Evolutionary conservation across 495 filamentous ascomycete genomes (phyloP), one percentile per base, ranked within the genome.

Genomic region (Talaromyces adpressus): DNA sequence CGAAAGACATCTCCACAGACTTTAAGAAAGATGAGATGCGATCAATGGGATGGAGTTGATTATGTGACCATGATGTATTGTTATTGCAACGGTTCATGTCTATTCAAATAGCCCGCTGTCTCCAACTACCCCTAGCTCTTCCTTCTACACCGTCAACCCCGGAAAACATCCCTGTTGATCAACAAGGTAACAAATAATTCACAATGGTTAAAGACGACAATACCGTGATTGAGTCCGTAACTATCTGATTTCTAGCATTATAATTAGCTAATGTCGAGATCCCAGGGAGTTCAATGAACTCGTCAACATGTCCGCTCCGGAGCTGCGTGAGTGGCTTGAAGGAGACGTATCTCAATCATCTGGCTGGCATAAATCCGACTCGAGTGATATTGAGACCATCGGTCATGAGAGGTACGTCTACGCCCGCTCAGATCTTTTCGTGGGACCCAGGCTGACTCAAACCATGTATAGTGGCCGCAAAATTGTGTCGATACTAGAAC

Each of bases 201-300:
- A 82, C 66, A 60, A 87, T 87, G 82, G 81, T 85, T 47, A 85
- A 86, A 71, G 79, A 82, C 67, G 73, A 73, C 52, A 75, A 82
- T 32, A 87, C 83, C 6, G 82, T 85, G 27, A 84, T 86, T 61
- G 60, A 81, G 83, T 84, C 64, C 41, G 77, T 67, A 61, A 57
- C 39, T 53, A 18, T 54, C 61, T 25, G 62, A 61, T 34, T 58
- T 57, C 54, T 62, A 65, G 65, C 73, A 65, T 49, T 68, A 67
- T 59, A 63, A 66, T 66, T 72, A 49, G 73, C 59, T 69, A 34
- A 58, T 2, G 16, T 14, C 14, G 14, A 20, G 16, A 11, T 32
- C 18, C 12, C 68, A 87, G 84, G 53, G 85, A 89, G 71, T 90
- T 89, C 75, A 89, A 88, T 65, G 78, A 83, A 30, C 76, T 88